Evolutionary conservation across 2,329 filamentous ascomycete species (phyloP).

Genomic region (Verticillium zaregamsianum): DNA sequence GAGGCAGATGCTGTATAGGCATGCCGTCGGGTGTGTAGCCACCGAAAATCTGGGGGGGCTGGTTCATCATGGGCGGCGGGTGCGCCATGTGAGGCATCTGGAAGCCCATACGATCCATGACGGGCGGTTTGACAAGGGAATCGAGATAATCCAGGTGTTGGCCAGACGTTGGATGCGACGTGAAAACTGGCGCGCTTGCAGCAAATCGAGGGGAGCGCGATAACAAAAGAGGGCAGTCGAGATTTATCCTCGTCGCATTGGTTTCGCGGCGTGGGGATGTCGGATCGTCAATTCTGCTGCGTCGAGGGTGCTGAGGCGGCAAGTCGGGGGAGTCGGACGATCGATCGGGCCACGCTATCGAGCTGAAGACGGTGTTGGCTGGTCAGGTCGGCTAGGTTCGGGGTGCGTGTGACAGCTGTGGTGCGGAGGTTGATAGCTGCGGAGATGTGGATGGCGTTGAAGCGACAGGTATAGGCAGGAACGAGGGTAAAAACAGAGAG

Average conservation of each 20-base stretch:
- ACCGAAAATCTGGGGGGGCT: constrained; percentile 66
- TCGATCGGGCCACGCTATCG: neutral
- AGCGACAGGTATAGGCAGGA: constrained; percentile 1
- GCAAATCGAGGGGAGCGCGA: neutral
- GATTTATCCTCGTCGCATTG: neutral
- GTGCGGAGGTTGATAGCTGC: neutral
- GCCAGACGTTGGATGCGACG: neutral
- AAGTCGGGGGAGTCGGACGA: neutral
- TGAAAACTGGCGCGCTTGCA: neutral
- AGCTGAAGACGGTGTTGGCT: neutral
- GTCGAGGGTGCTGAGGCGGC: neutral
- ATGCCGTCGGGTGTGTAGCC: constrained; percentile 57
- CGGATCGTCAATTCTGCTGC: neutral
- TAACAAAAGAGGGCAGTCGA: neutral
- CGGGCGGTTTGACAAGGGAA: constrained; percentile 3
- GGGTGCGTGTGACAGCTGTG: neutral
- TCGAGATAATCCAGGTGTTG: neutral
- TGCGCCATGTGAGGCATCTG: constrained; percentile 50
- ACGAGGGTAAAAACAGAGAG: neutral
- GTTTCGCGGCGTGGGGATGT: neutral
- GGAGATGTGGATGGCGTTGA: constrained; percentile 5
- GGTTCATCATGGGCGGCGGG: constrained; percentile 58
- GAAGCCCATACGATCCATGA: constrained; percentile 53
- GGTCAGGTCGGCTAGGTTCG: neutral
- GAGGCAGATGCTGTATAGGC: constrained; percentile 49